phyloP scores from a whole-genome alignment of 176 grass and related monocot genomes.

The Musa acuminata region DNA sequence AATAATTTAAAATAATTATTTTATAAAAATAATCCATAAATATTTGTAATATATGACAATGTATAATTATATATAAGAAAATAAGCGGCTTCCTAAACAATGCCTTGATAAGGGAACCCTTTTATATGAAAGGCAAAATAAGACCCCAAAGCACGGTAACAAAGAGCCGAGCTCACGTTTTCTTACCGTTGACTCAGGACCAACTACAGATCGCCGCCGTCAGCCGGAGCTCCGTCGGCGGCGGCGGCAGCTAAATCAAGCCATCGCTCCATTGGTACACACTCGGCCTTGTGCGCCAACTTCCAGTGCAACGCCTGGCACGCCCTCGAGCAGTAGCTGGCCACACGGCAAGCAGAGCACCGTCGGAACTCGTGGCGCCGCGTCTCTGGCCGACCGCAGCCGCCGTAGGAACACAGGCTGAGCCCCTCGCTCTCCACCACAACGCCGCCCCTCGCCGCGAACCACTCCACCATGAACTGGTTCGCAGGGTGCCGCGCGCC shows the following conservation, averaged over 20 bases:
- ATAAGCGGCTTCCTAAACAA: no score
- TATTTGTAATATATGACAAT: no score
- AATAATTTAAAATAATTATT: no score
- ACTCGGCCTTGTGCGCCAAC: conserved; percentile 29
- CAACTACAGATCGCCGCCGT: no score
- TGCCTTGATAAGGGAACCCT: no score
- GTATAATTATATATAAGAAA: no score
- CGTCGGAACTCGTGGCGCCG: conserved; percentile 53
- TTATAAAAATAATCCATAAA: no score
- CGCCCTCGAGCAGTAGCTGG: conserved; percentile 51
- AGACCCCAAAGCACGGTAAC: no score
- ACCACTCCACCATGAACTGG: conserved; percentile 62
- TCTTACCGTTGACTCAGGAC: no score
- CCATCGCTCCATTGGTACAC: conserved; percentile 7
- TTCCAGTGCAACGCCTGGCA: conserved; percentile 71
- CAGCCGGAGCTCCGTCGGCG: not conserved
- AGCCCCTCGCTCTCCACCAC: not conserved
- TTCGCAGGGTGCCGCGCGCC: conserved; percentile 23
- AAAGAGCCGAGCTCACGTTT: no score
- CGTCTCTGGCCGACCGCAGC: conserved; percentile 45
- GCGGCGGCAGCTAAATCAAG: conserved; percentile 6
- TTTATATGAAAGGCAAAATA: no score
- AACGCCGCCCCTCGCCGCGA: not conserved
- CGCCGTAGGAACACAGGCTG: conserved; percentile 37
- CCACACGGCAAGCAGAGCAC: conserved; percentile 43